phyloP scores from a whole-genome alignment of 768 basidiomycete genomes.

The Crucibulum laeve region DNA sequence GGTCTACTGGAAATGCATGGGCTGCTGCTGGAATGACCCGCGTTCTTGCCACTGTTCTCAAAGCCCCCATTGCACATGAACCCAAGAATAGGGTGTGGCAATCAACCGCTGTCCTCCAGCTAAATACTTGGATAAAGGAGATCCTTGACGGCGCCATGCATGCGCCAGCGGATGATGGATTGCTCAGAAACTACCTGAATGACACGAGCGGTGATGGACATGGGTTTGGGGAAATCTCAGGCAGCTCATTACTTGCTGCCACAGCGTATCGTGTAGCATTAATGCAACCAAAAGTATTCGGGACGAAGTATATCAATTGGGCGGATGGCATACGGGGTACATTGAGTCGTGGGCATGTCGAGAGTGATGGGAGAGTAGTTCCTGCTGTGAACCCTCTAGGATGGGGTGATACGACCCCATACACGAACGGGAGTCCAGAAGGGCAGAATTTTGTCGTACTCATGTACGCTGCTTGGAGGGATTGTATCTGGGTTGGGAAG shows the following conservation, averaged over 20 bases:
- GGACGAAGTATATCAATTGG: conserved; percentile 25
- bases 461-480: conserved; percentile 38
- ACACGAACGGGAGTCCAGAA: conserved; percentile 33
- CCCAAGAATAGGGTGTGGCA: conserved; percentile 8
- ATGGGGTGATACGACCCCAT: conserved; percentile 30
- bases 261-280: conserved; percentile 37
- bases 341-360: conserved; percentile 23
- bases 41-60: conserved; percentile 44
- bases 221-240: conserved; percentile 41
- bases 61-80: conserved; percentile 26
- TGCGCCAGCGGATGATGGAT: conserved; percentile 23
- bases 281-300: conserved; percentile 24
- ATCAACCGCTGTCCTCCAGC: conserved; percentile 13
- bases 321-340: conserved; percentile 26
- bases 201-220: conserved; percentile 17
- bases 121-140: conserved; percentile 36
- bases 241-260: conserved; percentile 34
- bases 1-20: conserved; percentile 66
- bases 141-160: conserved; percentile 39
- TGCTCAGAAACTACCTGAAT: conserved; percentile 39
- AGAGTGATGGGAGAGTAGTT: conserved; percentile 21
- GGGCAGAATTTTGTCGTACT: conserved; percentile 35
- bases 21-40: conserved; percentile 66
- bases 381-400: conserved; percentile 36
- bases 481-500: conserved; percentile 24